These are phyloP conservation scores for Jimgerdemannia flammicorona DNA, from an alignment of 192 early-diverging fungal genomes.

Conservation along the genomic window DNA sequence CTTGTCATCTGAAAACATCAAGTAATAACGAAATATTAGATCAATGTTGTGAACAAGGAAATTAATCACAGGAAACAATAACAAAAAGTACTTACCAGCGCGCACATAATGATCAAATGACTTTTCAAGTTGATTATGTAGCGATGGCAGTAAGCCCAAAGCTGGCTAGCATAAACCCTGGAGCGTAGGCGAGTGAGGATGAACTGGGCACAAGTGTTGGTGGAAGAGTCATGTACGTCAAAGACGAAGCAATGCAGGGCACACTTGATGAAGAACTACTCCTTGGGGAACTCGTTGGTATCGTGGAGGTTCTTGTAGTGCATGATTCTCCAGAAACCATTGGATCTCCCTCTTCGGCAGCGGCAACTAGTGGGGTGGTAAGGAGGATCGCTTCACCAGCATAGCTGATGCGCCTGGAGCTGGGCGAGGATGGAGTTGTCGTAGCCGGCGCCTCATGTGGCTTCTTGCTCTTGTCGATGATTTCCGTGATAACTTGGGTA, in stretches of 20 bases:
- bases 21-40: background rate
- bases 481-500: background rate
- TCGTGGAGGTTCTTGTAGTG: slow-evolving; percentile 15
- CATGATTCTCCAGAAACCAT: slow-evolving; percentile 20
- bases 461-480: too few relatives aligned
- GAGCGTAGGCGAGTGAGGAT: slow-evolving; percentile 11
- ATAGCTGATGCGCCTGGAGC: background rate
- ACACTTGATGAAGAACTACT: slow-evolving; percentile 26
- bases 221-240: slow-evolving; percentile 9
- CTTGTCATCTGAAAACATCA: background rate
- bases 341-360: background rate
- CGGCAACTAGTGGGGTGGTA: slow-evolving; percentile 10
- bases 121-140: slow-evolving; percentile 21
- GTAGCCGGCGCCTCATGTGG: background rate
- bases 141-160: slow-evolving; percentile 24
- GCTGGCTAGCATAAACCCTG: slow-evolving; percentile 22
- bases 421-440: background rate
- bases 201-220: slow-evolving; percentile 5
- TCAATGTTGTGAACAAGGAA: background rate
- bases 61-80: background rate
- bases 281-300: slow-evolving; percentile 11
- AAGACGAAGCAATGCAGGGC: slow-evolving; percentile 21
- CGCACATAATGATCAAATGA: slow-evolving; percentile 16
- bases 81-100: background rate
- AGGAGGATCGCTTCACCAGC: slow-evolving; percentile 12